These are phyloP conservation scores for Orbilia brochopaga DNA, from an alignment of 2,329 filamentous ascomycete species.

Conservation along the genomic window DNA sequence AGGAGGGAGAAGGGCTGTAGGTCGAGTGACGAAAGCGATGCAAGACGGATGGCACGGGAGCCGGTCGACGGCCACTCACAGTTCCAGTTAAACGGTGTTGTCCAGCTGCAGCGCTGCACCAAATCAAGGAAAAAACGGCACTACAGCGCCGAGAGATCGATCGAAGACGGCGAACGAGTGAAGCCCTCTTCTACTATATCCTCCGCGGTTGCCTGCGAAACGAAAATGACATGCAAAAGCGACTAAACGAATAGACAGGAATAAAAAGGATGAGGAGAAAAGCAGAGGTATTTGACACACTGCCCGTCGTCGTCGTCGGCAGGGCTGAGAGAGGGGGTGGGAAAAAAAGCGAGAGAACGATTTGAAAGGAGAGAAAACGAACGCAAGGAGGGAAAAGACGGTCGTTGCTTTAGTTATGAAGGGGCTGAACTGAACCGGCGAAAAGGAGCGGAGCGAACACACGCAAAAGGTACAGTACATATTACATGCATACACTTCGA, in stretches of 20 bases:
- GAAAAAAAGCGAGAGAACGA: conserved; percentile 20
- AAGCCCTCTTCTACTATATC: conserved; percentile 19
- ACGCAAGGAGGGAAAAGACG: conserved; percentile 5
- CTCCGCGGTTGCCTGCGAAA: neutral
- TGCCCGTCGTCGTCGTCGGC: conserved; percentile 8
- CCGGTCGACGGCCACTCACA: neutral
- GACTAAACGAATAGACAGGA: conserved; percentile 13
- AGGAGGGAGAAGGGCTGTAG: neutral
- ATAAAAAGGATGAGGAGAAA: conserved; percentile 25
- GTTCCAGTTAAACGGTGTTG: no score
- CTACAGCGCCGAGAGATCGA: neutral
- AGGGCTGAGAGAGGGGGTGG: neutral
- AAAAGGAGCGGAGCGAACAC: conserved; percentile 6
- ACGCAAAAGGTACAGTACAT: conserved; percentile 5
- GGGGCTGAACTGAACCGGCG: conserved; percentile 29
- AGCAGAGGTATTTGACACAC: conserved; percentile 16
- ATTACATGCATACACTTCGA: neutral
- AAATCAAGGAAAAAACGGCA: conserved; percentile 7
- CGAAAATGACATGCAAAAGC: conserved; percentile 9
- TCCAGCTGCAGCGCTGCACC: neutral
- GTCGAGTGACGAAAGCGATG: conserved; percentile 19
- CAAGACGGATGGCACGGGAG: conserved; percentile 10
- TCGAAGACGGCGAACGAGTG: conserved; percentile 39
- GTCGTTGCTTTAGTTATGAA: conserved; percentile 22
- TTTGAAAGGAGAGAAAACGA: conserved; percentile 25